Evolutionary conservation across 2,329 filamentous ascomycete species (phyloP), one percentile per base, ranked within the genome.

Genomic region (Nemania sp.): DNA sequence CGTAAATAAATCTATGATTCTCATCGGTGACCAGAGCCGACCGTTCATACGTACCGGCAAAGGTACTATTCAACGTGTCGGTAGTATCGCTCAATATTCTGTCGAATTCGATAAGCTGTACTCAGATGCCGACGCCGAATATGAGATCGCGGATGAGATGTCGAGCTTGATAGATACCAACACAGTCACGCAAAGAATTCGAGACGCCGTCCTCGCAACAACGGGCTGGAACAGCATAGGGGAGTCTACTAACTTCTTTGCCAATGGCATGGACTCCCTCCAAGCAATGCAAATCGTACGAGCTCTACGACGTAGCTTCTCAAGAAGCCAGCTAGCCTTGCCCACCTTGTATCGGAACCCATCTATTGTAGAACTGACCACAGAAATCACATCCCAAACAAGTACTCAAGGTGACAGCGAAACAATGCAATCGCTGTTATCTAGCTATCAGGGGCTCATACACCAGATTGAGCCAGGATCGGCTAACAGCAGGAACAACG

Each of bases 21-120:
- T 74, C 13, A 62, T 73, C 3, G 61, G 45, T 0, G 5, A 24
- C 2, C 29, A 67, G 3, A 58, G 70, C 0, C 66, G 70, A 3
- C 72, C 67, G 1, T n/a, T 74, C 1, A 69, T 73, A 35, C 72
- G 72, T n/a, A 65, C 71, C 4, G 68, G 65, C 3, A 75, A 74
- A 38, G 73, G 70, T 5, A 73, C 73, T 1, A 66, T 75, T 5
- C 64, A 72, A 45, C 61, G 72, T 5, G 10, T 52, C 3, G 59
- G 62, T 0, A 74, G 70, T 49, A 54, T 74, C 11, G 61, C 59
- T 1, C 73, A 72, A 29, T 74, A 73, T 27, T 41, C 47, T 8
- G 22, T 32, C 15, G 64, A 67, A 38, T 18, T 67, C 4, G 64
- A 67, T 18, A 67, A 63, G n/a, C 53, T 67, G 47, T 67, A 67